Percentiles rank a stretch among this genome's conserved stretches.
These are phyloP conservation scores for Alternaria postmessia DNA, from an alignment of 2,329 filamentous ascomycete species.

Conservation along the genomic window DNA sequence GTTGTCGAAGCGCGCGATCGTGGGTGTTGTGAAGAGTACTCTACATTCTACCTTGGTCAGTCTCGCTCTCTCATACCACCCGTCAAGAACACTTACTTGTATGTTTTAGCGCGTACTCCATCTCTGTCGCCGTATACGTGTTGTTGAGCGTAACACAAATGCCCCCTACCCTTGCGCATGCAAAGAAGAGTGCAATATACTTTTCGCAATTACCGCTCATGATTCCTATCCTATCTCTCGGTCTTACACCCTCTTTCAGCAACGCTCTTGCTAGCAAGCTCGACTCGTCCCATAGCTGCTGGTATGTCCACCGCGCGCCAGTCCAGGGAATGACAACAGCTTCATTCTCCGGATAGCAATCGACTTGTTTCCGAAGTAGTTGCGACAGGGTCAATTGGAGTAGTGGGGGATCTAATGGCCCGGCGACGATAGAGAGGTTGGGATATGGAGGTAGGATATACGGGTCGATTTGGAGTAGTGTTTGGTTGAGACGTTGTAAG, in stretches of 20 bases:
- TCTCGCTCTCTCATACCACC: background rate
- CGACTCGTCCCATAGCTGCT: slow-evolving; percentile 51
- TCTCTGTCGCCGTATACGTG: slow-evolving; percentile 78
- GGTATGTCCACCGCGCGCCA: slow-evolving; percentile 73
- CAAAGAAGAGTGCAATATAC: slow-evolving; percentile 74
- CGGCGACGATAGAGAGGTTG: slow-evolving; percentile 69
- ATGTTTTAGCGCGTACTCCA: slow-evolving; percentile 74
- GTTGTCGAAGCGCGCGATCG: slow-evolving; percentile 73
- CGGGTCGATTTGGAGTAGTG: slow-evolving; percentile 49
- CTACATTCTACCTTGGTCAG: slow-evolving; percentile 65
- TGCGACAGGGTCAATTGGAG: slow-evolving; percentile 76
- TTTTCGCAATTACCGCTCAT: slow-evolving; percentile 72
- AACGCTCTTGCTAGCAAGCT: slow-evolving; percentile 56
- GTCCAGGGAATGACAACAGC: slow-evolving; percentile 80
- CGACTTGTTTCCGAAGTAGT: slow-evolving; percentile 74
- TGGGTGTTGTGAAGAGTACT: slow-evolving; percentile 75
- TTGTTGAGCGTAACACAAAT: slow-evolving; percentile 80
- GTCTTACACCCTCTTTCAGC: slow-evolving; percentile 70
- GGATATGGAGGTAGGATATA: slow-evolving; percentile 50
- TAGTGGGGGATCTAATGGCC: slow-evolving; percentile 72
- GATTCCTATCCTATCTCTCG: slow-evolving; percentile 75
- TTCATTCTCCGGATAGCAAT: slow-evolving; percentile 70
- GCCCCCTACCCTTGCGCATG: slow-evolving; percentile 62
- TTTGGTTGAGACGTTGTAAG: slow-evolving; percentile 48
- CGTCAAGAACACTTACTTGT: slow-evolving; percentile 61